phyloP scores from a whole-genome alignment of 768 basidiomycete genomes.

The Cubamyces lactineus region DNA sequence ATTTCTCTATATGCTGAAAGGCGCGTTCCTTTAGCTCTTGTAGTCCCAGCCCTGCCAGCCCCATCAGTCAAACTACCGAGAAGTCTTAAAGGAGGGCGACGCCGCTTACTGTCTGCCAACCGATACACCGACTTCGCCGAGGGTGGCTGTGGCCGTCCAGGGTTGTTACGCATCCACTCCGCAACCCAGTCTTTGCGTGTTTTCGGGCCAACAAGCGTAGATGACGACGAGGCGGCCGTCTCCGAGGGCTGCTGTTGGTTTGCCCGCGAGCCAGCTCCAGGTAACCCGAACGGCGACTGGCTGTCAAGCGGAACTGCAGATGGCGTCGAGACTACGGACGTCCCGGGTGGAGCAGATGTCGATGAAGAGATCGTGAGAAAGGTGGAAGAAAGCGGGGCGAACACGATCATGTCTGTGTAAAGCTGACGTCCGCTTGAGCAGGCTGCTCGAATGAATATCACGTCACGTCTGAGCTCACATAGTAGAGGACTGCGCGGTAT shows the following conservation, averaged over 20 bases:
- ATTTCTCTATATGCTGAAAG: constrained; percentile 74
- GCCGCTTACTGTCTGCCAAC: constrained; percentile 73
- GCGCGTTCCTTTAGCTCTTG: constrained; percentile 74
- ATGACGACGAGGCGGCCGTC: neutral
- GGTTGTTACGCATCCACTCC: constrained; percentile 63
- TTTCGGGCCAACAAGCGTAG: constrained; percentile 30
- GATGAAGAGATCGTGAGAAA: constrained; percentile 42
- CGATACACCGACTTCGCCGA: constrained; percentile 86
- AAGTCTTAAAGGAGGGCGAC: neutral
- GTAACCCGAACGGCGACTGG: constrained; percentile 35
- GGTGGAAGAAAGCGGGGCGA: constrained; percentile 81
- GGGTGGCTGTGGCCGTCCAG: constrained; percentile 68
- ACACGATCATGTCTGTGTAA: constrained; percentile 83
- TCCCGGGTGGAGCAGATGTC: constrained; percentile 8
- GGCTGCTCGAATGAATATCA: neutral
- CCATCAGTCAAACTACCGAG: neutral
- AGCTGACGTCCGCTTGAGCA: constrained; percentile 47
- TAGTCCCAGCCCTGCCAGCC: constrained; percentile 63
- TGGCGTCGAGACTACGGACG: constrained; percentile 16
- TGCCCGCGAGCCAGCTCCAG: constrained; percentile 8
- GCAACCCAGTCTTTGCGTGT: constrained; percentile 71
- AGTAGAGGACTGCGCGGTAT: constrained; percentile 73
- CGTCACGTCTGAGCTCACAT: constrained; percentile 45
- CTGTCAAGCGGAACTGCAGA: constrained; percentile 38
- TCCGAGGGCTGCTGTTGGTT: constrained; percentile 28